phyloP scores from a whole-genome alignment of 306 rosid species.

The Corylus americana region DNA sequence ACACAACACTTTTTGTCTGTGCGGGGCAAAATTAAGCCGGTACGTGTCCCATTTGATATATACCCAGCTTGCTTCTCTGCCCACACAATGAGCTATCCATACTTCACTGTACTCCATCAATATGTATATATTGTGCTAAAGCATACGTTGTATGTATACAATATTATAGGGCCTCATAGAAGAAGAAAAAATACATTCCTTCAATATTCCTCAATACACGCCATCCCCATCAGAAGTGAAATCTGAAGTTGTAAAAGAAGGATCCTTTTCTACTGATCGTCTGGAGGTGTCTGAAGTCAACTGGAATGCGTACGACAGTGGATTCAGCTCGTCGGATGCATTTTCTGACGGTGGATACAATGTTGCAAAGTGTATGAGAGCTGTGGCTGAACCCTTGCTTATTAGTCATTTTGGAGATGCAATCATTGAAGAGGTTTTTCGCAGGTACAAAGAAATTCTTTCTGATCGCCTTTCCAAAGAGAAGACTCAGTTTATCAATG shows the following conservation, averaged over 20 bases:
- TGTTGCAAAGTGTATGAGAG: conserved; percentile 42
- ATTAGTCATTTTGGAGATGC: conserved; percentile 43
- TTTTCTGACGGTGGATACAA: conserved; percentile 21
- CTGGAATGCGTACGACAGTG: conserved; percentile 35
- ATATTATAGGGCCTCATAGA: conserved; percentile 36
- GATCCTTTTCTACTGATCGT: conserved; percentile 40
- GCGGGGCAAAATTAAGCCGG: no score
- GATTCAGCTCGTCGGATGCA: background rate
- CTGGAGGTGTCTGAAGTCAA: conserved; percentile 29
- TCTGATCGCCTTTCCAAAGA: conserved; percentile 41
- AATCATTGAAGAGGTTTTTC: conserved; percentile 44
- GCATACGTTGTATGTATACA: background rate
- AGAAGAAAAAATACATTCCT: conserved; percentile 45
- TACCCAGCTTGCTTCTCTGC: no score
- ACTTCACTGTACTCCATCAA: no score
- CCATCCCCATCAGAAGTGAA: conserved; percentile 51
- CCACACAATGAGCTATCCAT: no score
- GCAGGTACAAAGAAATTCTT: conserved; percentile 28
- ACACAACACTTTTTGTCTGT: no score
- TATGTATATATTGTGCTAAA: background rate
- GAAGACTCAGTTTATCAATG: conserved; percentile 29
- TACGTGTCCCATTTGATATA: no score
- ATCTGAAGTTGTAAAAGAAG: conserved; percentile 47
- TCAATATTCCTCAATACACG: conserved; percentile 57
- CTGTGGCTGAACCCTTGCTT: conserved; percentile 49